Evolutionary conservation across 106 monocot genomes (phyloP), one percentile per base, ranked within the genome.

Genomic region (Dendrobium chrysotoxum): DNA sequence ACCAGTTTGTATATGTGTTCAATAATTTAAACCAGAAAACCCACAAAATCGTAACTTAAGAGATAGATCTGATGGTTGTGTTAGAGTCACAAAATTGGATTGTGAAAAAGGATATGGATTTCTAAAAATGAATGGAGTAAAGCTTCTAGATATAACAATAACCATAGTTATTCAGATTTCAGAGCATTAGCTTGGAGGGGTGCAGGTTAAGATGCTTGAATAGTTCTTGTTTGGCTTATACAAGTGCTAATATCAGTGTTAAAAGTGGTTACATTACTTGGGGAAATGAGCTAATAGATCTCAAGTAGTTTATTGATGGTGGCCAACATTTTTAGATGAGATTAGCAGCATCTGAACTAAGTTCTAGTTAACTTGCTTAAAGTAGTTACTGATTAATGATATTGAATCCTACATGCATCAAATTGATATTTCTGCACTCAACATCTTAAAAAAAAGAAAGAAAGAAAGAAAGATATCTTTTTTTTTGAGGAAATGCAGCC

Each of bases 1-100:
- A 7, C 87, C 83, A 35, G 54, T 84, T 2, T 93, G 90, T 77
- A 53, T 66, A 25, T 93, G 93, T 72, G 67, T 84, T 78, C 74
- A 3, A 15, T 88, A 87, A 12, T 91, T 87, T 77, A 17, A 25
- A 25, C 88, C 85, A 8, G 87, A 82, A 79, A 78, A 79, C 26
- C 81, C 74, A 3, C 53, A 1, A 1, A 64, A 78, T 2, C 91
- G 93, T 88, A 68, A 1, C 16, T 41, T 83, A 26, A 78, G 83
- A 44, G 85, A 89, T 81, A 55, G 68, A 46, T 78, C 39, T 8
- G 77, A 18, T 40, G 93, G 90, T 31, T 93, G 93, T 71, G 73
- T 77, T 53, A 64, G 87, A 57, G 78, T 74, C 58, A 86, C 85
- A 28, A 11, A n/a, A 31, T 40, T 90, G 78, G 84, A 82, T 72